Base-by-base conservation (phyloP, 495 filamentous ascomycete genomes). In the Lophiostoma macrostomum region DNA sequence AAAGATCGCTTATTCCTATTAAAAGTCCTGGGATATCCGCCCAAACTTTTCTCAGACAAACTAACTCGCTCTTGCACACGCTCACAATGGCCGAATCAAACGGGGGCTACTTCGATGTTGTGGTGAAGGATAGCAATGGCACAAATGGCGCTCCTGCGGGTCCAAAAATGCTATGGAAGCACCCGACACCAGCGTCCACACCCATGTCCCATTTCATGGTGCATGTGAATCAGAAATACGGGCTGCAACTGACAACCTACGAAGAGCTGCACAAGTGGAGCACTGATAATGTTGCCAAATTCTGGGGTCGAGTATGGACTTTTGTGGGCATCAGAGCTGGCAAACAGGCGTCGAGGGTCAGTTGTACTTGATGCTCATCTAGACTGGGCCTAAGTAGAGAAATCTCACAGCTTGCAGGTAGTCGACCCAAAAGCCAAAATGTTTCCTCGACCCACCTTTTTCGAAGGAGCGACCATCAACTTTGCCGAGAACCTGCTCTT, bases 401-500 rank as follows among this genome's bases (percentile, higher is more conserved):
- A n/a, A n/a, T n/a, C 44, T 56, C 18, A 56, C 36, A 27, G 6
- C 5, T 18, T 8, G 19, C 36, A 94, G 88, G 86, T 89, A 20
- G 71, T 96, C 12, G 75, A 83, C 25, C 69, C 78, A 25, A 65
- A 77, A 39, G 73, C 81, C 1, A 68, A 78, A 16, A 84, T 98
- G 71, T 96, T 93, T 63, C 93, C 93, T 11, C 80, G 87, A 31
- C 90, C 93, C 1, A 70, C 76, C 22, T 96, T 95, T 74, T 98
- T 95, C 65, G 67, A 79, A 32, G 86, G 84, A 5, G 81, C 86
- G 16, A 81, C 71, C 38, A 72, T 95, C 48, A 96, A 96, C 64
- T 95, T 95, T 67, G 89, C 90, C 19, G 87, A 95, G 72, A 96
- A 96, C 68, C 76, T 96, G 25, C 78, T 96, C 5, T 95, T 81